Evolutionary conservation across 2,329 filamentous ascomycete genomes (phyloP).

Genomic region (Zasmidium citrigriseum): DNA sequence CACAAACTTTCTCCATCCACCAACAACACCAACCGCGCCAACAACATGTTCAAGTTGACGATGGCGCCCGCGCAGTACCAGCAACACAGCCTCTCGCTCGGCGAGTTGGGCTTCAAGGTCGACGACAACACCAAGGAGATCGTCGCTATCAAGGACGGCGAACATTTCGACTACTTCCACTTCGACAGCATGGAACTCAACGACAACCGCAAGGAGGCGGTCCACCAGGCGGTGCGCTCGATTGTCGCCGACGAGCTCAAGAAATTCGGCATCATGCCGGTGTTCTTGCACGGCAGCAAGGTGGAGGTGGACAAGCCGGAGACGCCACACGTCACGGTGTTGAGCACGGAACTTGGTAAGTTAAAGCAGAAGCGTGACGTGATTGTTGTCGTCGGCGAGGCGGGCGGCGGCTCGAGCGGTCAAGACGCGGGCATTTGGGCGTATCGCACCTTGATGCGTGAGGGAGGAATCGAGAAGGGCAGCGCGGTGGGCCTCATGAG

Average conservation of each 20-base stretch:
- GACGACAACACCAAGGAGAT: not conserved
- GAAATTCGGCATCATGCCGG: constrained; percentile 20
- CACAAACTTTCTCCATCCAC: not conserved
- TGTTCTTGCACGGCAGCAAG: constrained; percentile 26
- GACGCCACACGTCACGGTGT: constrained; percentile 68
- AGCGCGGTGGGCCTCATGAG: constrained; percentile 63
- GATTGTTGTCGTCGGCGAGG: constrained; percentile 73
- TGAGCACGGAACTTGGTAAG: constrained; percentile 55
- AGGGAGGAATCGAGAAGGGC: constrained; percentile 69
- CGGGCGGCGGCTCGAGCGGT: constrained; percentile 38
- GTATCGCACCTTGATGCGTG: constrained; percentile 64
- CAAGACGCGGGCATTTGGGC: constrained; percentile 77
- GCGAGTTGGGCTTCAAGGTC: not conserved
- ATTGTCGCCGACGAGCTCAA: constrained; percentile 17
- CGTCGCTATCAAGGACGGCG: not conserved
- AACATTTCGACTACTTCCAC: constrained; percentile 73
- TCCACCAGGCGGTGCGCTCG: constrained; percentile 54
- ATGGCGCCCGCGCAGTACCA: not conserved
- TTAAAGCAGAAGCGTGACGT: constrained; percentile 59
- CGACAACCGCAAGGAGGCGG: constrained; percentile 65
- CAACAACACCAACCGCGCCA: too few species aligned
- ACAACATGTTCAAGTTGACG: not conserved
- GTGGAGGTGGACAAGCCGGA: constrained; percentile 23
- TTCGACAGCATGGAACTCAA: constrained; percentile 77
- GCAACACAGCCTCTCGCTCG: not conserved